Evolutionary conservation across 75 land plant species (phyloP), one percentile per base, ranked within the genome.

Genomic region (Cryptomeria japonica): DNA sequence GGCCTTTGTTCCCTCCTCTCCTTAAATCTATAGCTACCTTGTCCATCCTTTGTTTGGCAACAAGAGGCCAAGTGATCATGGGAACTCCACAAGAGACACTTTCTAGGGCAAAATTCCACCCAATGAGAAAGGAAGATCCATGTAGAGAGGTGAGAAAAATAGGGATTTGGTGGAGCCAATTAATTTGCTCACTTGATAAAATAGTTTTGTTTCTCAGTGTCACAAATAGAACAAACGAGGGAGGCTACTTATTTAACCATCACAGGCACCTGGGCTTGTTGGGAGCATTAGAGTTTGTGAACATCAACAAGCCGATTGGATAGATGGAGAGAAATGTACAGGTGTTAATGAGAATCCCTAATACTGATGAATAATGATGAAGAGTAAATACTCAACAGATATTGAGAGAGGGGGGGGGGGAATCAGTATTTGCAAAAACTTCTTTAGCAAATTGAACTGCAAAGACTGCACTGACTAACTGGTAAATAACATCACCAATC

Each of bases 41-140:
- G 77, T 90, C 80, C 56, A 88, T 56, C 19, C 44, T 56, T 39
- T 88, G 91, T 19, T 90, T 87, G 0, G 85, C 87, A 37, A 61
- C 49, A 7, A 39, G 22, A 39, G 91, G 91, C 91, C 91, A 90
- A 13, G 87, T 80, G 10, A 90, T 34, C 87, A 88, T 90, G 31
- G 91, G 91, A 34, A 90, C 89, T 0, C 89, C 91, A 41, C 3
- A 39, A 44, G 10, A 87, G 41, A 42, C 80, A 9, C 19, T 87
- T 58, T 10, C 79, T 2, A 13, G 53, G 13, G 38, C 47, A 87
- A 38, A 78, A 78, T 84, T 84, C 44, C 16, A 85, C 84, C 49
- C 88, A 87, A 37, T 87, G 88, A 42, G 84, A 32, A 44, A 87
- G 31, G 53, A 87, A 87, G 12, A 83, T 84, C 9, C 88, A 28